These are phyloP conservation scores for Pyrenophora seminiperda DNA, from an alignment of 2,329 filamentous ascomycete genomes.

Conservation along the genomic window DNA sequence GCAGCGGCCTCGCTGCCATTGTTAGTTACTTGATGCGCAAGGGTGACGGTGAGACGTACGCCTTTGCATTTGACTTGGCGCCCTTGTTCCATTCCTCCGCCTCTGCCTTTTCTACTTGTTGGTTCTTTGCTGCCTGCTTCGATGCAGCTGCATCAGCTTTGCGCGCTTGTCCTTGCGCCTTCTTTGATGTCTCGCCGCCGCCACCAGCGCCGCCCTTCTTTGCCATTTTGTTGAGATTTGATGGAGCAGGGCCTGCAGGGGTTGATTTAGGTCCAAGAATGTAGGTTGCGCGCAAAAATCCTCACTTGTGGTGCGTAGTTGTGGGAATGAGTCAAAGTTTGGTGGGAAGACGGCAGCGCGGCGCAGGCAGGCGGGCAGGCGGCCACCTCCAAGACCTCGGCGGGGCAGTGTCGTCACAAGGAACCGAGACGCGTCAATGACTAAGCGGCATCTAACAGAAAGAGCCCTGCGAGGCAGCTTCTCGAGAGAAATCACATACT, in stretches of 20 bases:
- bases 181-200: slow-evolving; percentile 78
- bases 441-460: slow-evolving; percentile 4
- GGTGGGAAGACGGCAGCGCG: slow-evolving; percentile 6
- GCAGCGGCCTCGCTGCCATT: slow-evolving; percentile 75
- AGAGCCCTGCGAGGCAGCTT: no score
- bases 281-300: background rate
- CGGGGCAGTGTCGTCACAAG: slow-evolving; percentile 20
- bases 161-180: slow-evolving; percentile 84
- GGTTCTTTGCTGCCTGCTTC: slow-evolving; percentile 74
- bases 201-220: slow-evolving; percentile 64
- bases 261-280: background rate
- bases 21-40: slow-evolving; percentile 9
- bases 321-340: slow-evolving; percentile 22
- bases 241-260: background rate
- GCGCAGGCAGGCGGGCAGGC: slow-evolving; percentile 11
- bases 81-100: slow-evolving; percentile 83
- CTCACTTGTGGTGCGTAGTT: background rate
- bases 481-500: no score
- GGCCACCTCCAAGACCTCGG: no score
- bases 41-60: slow-evolving; percentile 62
- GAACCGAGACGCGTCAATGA: slow-evolving; percentile 12
- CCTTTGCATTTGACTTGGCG: slow-evolving; percentile 82
- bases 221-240: slow-evolving; percentile 28
- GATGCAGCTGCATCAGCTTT: slow-evolving; percentile 86
- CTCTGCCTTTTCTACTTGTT: slow-evolving; percentile 70